These are phyloP conservation scores for Lecanicillium sp. DNA, from an alignment of 2,329 filamentous ascomycete genomes.

Conservation along the genomic window DNA sequence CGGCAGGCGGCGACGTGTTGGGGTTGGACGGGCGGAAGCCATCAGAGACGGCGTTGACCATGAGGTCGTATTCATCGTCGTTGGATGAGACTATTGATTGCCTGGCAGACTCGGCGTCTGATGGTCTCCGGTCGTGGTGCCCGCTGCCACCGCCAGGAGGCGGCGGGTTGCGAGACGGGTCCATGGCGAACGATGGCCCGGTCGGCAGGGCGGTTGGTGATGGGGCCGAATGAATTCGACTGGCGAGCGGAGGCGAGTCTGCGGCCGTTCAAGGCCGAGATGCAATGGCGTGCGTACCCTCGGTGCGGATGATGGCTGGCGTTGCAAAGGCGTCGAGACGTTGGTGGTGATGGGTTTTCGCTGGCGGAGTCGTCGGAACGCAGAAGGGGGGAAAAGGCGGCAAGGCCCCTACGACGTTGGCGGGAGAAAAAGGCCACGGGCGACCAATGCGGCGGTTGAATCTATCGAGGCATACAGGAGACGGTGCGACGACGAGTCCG, in stretches of 20 bases:
- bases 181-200: constrained; percentile 1
- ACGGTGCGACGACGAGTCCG: too few relatives aligned
- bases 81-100: constrained; percentile 15
- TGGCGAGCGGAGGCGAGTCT: not conserved
- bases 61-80: constrained; percentile 42
- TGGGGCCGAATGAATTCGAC: not conserved
- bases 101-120: not conserved
- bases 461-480: too few relatives aligned
- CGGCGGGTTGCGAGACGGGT: constrained; percentile 6
- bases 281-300: too few relatives aligned
- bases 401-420: too few relatives aligned
- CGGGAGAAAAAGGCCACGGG: too few relatives aligned
- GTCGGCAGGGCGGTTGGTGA: not conserved
- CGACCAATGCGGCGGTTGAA: too few relatives aligned
- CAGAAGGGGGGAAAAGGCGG: too few relatives aligned
- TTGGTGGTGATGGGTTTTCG: too few relatives aligned
- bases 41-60: constrained; percentile 44
- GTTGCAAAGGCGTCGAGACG: too few relatives aligned
- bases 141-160: constrained; percentile 1
- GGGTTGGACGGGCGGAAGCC: constrained; percentile 35
- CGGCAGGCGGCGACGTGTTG: not conserved
- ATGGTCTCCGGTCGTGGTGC: constrained; percentile 3
- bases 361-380: too few relatives aligned
- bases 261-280: not conserved
- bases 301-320: too few relatives aligned